Base-by-base conservation (phyloP, 2,329 filamentous ascomycete species). In the Colletotrichum sp. region DNA sequence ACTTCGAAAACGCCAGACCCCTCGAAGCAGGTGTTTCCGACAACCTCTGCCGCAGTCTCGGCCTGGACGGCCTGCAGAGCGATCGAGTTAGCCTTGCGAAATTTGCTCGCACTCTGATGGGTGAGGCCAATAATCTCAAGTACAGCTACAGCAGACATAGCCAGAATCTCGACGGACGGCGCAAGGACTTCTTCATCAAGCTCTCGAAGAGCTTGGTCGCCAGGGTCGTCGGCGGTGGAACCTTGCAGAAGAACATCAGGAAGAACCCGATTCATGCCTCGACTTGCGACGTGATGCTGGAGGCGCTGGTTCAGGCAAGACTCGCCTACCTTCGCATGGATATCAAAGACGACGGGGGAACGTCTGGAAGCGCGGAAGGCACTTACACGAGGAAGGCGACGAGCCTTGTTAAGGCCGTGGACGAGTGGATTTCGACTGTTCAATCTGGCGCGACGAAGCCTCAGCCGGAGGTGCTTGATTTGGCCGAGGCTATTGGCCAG, bases 41-140 rank as follows among this genome's bases (percentile, higher is more conserved):
- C 7, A 34, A 62, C 30, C 59, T 62, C 28, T 32, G 28, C n/a
- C 28, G 18, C 59, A 62, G 18, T 16, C 59, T 62, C 28, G 30
- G 59, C 59, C 18, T 62, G 26, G 12, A 13, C 4, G 28, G 59
- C 26, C 6, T n/a, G 26, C 16, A 16, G 13, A n/a, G 8, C 30
- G 16, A 34, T 0, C n/a, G 16, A 16, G 26, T 0, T 3, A 18
- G 28, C 0, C 59, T 62, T 0, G 8, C n/a, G 0, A 32, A 12
- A 62, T 62, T 62, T 18, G 59, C 28, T 13, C 18, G 59, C 18
- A 13, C 18, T 30, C 18, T 62, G 12, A 32, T 62, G 26, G 2
- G n/a, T 6, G 18, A 62, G 26, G 10, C 16, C 59, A 30, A 62
- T 12, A 21, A 34, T 0, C 18, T 62, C 59, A 62, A 62, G 26